A percentile compares a stretch with the other conserved stretches of the same genome.
Conservation (phyloP, 129 eudicot species). For the Calendula officinalis region DNA sequence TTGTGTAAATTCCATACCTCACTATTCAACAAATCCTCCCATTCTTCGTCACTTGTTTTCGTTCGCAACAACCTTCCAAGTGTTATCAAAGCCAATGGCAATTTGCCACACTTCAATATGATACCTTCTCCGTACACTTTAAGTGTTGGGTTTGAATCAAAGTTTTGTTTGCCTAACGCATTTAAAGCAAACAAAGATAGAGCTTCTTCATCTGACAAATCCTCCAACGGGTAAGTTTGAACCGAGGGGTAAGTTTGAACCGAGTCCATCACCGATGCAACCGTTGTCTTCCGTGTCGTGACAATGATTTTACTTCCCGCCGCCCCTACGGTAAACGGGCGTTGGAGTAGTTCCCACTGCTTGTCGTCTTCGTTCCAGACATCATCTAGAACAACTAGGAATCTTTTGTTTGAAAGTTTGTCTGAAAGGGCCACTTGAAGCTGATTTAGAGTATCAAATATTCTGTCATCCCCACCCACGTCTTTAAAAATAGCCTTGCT, state of each 20-base stretch:
- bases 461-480: background rate
- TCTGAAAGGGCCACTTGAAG: background rate
- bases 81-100: slow-evolving; percentile 6
- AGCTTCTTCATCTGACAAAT: slow-evolving; percentile 2
- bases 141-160: background rate
- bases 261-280: background rate
- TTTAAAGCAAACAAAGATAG: background rate
- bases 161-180: background rate
- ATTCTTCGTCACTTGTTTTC: slow-evolving; percentile 4
- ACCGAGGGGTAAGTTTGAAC: background rate
- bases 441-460: background rate
- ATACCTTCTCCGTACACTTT: background rate
- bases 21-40: slow-evolving; percentile 6
- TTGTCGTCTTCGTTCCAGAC: background rate
- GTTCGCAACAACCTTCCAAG: background rate
- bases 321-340: background rate
- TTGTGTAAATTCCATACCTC: background rate
- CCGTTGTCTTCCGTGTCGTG: background rate
- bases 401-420: background rate
- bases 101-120: background rate
- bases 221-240: background rate
- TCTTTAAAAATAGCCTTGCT: background rate
- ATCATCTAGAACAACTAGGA: slow-evolving; percentile 6
- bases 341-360: slow-evolving; percentile 4
- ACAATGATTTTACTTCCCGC: background rate